Conservation (phyloP, 2,329 filamentous ascomycete genomes). For the Hymenoscyphus linearis region DNA sequence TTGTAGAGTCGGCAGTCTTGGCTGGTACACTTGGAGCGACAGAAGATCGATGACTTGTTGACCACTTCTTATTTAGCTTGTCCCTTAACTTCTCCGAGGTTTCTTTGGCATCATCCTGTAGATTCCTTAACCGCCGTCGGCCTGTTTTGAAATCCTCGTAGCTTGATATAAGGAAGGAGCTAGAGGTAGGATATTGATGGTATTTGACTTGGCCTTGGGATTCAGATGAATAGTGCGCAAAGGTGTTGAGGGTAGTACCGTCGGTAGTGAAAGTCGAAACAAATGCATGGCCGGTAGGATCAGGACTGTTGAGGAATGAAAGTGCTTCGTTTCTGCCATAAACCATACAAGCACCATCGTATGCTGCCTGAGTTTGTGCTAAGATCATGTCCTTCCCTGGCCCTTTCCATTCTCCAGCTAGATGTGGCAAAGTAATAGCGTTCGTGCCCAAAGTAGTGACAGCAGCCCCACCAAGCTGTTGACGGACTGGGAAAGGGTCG, state of each 20-base stretch:
- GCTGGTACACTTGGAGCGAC: background rate
- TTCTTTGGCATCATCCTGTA: constrained; percentile 17
- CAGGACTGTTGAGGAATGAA: constrained; percentile 14
- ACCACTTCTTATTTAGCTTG: constrained; percentile 15
- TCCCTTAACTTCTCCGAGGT: constrained; percentile 14
- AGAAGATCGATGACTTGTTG: background rate
- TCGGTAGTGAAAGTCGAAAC: constrained; percentile 20
- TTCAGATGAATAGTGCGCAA: constrained; percentile 16
- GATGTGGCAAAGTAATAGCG: constrained; percentile 14
- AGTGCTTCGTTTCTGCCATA: constrained; percentile 18
- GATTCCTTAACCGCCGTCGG: constrained; percentile 15
- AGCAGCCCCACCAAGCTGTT: constrained; percentile 13
- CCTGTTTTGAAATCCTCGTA: constrained; percentile 19
- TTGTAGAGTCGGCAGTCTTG: background rate
- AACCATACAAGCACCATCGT: constrained; percentile 20
- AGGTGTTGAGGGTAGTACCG: constrained; percentile 16
- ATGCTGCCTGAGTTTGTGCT: constrained; percentile 16
- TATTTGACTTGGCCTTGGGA: constrained; percentile 11
- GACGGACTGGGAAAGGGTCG: constrained; percentile 12
- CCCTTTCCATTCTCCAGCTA: constrained; percentile 17
- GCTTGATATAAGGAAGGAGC: constrained; percentile 10
- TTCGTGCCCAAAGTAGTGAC: background rate
- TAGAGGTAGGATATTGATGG: too few relatives aligned
- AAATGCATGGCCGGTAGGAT: constrained; percentile 12
- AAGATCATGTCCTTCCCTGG: constrained; percentile 10